Percentiles rank a stretch among this genome's conserved stretches.
These are phyloP conservation scores for Colletotrichum sp. DNA, from an alignment of 2,329 filamentous ascomycete genomes.

Conservation along the genomic window DNA sequence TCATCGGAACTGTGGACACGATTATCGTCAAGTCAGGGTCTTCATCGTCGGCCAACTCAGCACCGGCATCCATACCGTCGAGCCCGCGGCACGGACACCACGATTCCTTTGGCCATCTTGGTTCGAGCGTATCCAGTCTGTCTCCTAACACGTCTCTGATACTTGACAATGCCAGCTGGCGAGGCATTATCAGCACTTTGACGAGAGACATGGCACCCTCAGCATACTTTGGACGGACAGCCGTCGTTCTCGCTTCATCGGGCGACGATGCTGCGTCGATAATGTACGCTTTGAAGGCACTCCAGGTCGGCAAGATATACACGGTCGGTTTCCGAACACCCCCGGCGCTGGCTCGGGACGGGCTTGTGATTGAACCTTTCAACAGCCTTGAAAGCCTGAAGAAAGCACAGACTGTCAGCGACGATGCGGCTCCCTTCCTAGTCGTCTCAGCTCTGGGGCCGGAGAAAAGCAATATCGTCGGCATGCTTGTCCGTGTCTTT, in stretches of 20 bases:
- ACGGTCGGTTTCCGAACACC: slow-evolving; percentile 80
- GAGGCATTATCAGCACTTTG: slow-evolving; percentile 80
- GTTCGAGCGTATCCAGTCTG: slow-evolving; percentile 28
- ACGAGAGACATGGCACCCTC: slow-evolving; percentile 83
- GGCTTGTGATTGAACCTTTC: slow-evolving; percentile 76
- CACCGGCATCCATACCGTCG: slow-evolving; percentile 51
- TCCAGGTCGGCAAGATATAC: slow-evolving; percentile 80
- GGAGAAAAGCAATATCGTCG: slow-evolving; percentile 79
- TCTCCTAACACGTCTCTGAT: slow-evolving; percentile 62
- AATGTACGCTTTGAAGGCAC: slow-evolving; percentile 78
- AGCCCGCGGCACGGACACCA: slow-evolving; percentile 46
- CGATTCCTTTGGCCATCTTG: slow-evolving; percentile 18
- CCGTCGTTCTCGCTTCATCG: slow-evolving; percentile 74
- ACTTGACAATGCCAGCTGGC: slow-evolving; percentile 85
- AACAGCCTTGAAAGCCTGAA: slow-evolving; percentile 72
- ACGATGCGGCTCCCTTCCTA: slow-evolving; percentile 71
- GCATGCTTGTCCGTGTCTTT: slow-evolving; percentile 77
- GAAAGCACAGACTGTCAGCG: slow-evolving; percentile 51
- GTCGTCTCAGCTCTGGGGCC: slow-evolving; percentile 80
- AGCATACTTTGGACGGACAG: slow-evolving; percentile 76
- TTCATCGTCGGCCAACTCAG: slow-evolving; percentile 46
- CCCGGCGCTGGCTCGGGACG: slow-evolving; percentile 62
- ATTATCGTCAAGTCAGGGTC: slow-evolving; percentile 67
- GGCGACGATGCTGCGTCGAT: slow-evolving; percentile 78
- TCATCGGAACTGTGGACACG: slow-evolving; percentile 83